These are phyloP conservation scores for Colletotrichum gloeosporioides DNA, from an alignment of 2,329 filamentous ascomycete genomes.

Conservation along the genomic window DNA sequence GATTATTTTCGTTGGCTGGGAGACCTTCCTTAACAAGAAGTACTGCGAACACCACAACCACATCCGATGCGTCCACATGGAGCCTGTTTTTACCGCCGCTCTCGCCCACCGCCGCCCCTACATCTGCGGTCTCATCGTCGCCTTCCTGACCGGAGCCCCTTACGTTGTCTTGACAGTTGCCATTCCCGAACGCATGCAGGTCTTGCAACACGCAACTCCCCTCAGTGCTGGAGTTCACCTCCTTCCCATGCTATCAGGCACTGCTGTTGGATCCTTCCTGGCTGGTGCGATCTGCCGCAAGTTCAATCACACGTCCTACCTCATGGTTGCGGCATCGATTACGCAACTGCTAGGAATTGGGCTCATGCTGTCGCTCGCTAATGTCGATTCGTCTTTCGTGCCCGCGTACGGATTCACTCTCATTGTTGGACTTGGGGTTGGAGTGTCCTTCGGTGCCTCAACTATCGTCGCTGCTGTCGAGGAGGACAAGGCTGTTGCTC, in stretches of 20 bases:
- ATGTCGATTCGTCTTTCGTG: slow-evolving; percentile 34
- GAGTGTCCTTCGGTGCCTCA: slow-evolving; percentile 60
- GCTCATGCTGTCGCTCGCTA: slow-evolving; percentile 51
- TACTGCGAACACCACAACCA: slow-evolving; percentile 2
- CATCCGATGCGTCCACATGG: slow-evolving; percentile 35
- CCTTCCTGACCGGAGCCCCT: slow-evolving; percentile 60
- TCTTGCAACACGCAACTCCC: slow-evolving; percentile 58
- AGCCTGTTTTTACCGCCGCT: slow-evolving; percentile 61
- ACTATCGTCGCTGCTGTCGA: slow-evolving; percentile 64
- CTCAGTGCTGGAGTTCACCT: slow-evolving; percentile 62
- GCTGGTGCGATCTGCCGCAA: slow-evolving; percentile 59
- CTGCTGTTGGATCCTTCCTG: slow-evolving; percentile 60
- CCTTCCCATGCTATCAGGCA: slow-evolving; percentile 62
- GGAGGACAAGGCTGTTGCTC: slow-evolving; percentile 60
- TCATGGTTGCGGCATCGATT: slow-evolving; percentile 52
- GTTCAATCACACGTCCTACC: slow-evolving; percentile 58
- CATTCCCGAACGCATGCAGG: slow-evolving; percentile 65
- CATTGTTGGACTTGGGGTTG: slow-evolving; percentile 64
- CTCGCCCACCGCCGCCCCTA: slow-evolving; percentile 56
- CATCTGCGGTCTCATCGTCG: slow-evolving; percentile 54
- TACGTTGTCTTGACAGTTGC: slow-evolving; percentile 64
- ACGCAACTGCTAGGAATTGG: slow-evolving; percentile 59
- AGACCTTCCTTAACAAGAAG: slow-evolving; percentile 37
- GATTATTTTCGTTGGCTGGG: slow-evolving; percentile 56
- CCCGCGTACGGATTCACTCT: slow-evolving; percentile 60